Evolutionary conservation across 2,329 filamentous ascomycete species (phyloP).

Genomic region (Fusarium ambrosium): DNA sequence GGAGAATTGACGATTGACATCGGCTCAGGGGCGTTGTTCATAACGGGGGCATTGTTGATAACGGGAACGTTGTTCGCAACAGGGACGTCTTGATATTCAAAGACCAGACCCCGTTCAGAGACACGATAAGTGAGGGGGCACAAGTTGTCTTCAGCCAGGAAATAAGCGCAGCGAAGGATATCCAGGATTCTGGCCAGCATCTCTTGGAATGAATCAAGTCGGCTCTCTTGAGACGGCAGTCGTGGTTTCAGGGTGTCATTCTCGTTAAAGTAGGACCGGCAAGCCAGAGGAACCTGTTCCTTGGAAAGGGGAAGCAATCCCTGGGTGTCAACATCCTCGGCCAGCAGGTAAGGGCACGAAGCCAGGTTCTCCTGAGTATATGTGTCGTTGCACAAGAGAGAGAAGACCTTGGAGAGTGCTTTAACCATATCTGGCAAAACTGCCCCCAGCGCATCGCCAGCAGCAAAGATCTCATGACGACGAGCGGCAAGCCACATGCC

Average conservation of each 20-base stretch:
- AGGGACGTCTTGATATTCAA: slow-evolving; percentile 49
- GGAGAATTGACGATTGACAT: slow-evolving; percentile 37
- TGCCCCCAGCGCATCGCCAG: slow-evolving; percentile 59
- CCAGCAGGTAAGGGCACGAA: slow-evolving; percentile 63
- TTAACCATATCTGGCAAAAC: slow-evolving; percentile 62
- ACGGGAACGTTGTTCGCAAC: not conserved
- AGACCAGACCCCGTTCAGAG: slow-evolving; percentile 48
- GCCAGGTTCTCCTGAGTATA: slow-evolving; percentile 56
- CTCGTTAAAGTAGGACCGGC: slow-evolving; percentile 54
- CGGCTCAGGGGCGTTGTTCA: slow-evolving; percentile 13
- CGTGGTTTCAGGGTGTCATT: slow-evolving; percentile 57
- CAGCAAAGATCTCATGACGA: slow-evolving; percentile 61
- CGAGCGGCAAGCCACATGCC: slow-evolving; percentile 66
- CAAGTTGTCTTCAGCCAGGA: slow-evolving; percentile 57
- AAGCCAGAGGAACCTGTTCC: slow-evolving; percentile 55
- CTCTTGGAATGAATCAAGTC: slow-evolving; percentile 52
- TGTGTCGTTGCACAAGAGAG: slow-evolving; percentile 61
- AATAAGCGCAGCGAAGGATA: slow-evolving; percentile 63
- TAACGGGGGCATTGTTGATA: not conserved
- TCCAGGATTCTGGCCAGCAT: slow-evolving; percentile 63
- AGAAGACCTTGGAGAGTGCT: slow-evolving; percentile 61
- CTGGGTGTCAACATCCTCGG: slow-evolving; percentile 63
- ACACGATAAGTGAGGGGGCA: slow-evolving; percentile 55
- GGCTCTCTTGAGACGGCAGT: slow-evolving; percentile 50
- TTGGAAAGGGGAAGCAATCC: slow-evolving; percentile 60